A percentile compares a stretch with the other conserved stretches of the same genome.
phyloP scores from a whole-genome alignment of 1,139 yeast species.

The Sugiyamaella grinbergsii region DNA sequence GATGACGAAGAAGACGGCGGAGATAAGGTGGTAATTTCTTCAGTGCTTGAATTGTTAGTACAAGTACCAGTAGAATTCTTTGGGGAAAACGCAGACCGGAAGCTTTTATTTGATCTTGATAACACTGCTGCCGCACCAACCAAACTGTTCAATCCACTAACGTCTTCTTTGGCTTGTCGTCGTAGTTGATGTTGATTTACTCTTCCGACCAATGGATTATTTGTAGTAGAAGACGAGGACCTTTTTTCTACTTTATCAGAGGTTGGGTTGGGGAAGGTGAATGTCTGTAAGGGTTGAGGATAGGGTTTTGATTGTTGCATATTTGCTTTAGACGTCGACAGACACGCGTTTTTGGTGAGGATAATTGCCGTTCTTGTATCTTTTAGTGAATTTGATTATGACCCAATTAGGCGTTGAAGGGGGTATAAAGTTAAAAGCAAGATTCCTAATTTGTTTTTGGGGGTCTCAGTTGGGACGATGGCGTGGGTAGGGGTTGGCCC shows the following conservation, averaged over 20 bases:
- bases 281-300: constrained; percentile 21
- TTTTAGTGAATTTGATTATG: constrained; percentile 14
- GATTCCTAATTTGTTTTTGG: background rate
- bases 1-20: constrained; percentile 13
- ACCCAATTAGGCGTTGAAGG: constrained; percentile 14
- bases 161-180: constrained; percentile 8
- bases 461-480: background rate
- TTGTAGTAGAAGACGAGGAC: constrained; percentile 5
- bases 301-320: constrained; percentile 20
- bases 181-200: constrained; percentile 4
- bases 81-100: background rate
- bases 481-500: constrained; percentile 5
- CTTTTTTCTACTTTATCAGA: constrained; percentile 9
- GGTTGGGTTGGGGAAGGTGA: constrained; percentile 23
- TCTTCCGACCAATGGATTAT: too few species aligned
- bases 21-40: background rate
- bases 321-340: constrained; percentile 10
- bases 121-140: constrained; percentile 16
- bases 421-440: constrained; percentile 9
- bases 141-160: constrained; percentile 16
- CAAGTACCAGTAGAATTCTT: background rate
- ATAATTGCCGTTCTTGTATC: constrained; percentile 6
- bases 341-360: constrained; percentile 6
- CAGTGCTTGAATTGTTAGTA: background rate
- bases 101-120: constrained; percentile 1